Evolutionary conservation across 2,329 filamentous ascomycete species (phyloP).

Genomic region (Aspergillus piperis): DNA sequence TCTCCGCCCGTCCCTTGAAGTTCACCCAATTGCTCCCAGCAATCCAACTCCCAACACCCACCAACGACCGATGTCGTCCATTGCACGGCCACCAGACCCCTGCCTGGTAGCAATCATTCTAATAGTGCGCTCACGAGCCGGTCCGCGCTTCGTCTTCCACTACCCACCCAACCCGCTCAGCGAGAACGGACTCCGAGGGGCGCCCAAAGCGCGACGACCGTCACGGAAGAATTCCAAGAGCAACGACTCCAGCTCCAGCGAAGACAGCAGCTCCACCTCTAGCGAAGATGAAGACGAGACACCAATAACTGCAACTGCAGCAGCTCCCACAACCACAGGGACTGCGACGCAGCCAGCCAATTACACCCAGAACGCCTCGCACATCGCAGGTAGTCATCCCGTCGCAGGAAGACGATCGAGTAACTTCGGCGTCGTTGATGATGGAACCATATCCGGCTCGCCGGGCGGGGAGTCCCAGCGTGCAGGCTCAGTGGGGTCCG

Average conservation of each 20-base stretch:
- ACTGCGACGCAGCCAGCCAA: slow-evolving; percentile 15
- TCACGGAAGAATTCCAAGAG: slow-evolving; percentile 36
- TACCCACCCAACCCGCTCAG: slow-evolving; percentile 66
- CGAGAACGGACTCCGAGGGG: slow-evolving; percentile 39
- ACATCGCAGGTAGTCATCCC: slow-evolving; percentile 25
- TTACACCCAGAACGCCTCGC: slow-evolving; percentile 15
- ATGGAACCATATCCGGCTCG: slow-evolving; percentile 29
- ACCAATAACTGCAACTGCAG: no score
- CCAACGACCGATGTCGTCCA: slow-evolving; percentile 44
- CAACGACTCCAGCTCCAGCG: slow-evolving; percentile 44
- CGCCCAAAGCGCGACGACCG: slow-evolving; percentile 36
- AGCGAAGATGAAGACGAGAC: slow-evolving; percentile 44
- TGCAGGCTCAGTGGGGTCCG: slow-evolving; percentile 38
- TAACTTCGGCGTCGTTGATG: slow-evolving; percentile 39
- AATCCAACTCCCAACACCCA: slow-evolving; percentile 7
- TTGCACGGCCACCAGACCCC: slow-evolving; percentile 53
- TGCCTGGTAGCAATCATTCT: slow-evolving; percentile 70
- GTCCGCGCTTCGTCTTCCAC: slow-evolving; percentile 82
- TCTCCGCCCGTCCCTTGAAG: background rate
- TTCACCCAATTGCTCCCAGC: slow-evolving; percentile 12
- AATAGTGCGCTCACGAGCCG: slow-evolving; percentile 73
- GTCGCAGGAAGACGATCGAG: slow-evolving; percentile 32
- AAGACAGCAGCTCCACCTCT: slow-evolving; percentile 40
- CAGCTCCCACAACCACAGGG: no score
- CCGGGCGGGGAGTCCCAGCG: slow-evolving; percentile 33